phyloP scores from a whole-genome alignment of 2,329 filamentous ascomycete species.

The Ceratocystis variospora region DNA sequence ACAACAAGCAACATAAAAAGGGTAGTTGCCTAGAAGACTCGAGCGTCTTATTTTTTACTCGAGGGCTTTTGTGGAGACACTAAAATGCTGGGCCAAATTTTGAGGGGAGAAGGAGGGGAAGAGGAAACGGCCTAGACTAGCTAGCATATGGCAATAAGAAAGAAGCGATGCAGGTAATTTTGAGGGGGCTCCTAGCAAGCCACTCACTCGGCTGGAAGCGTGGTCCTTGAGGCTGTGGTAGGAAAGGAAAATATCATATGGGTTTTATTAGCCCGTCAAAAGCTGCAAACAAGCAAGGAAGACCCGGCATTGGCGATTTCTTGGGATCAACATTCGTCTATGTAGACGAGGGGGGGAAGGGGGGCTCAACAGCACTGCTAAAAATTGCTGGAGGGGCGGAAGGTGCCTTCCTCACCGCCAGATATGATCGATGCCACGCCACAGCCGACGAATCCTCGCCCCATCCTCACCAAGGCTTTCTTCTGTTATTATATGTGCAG shows the following conservation, averaged over 20 bases:
- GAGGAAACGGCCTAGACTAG: neutral
- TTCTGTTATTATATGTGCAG: neutral
- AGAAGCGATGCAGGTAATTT: neutral
- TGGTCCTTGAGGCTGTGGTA: neutral
- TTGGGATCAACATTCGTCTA: neutral
- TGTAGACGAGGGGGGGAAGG: too few species aligned
- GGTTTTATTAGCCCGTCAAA: neutral
- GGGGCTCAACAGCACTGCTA: too few species aligned
- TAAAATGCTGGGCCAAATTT: neutral
- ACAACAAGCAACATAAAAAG: neutral
- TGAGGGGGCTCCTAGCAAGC: neutral
- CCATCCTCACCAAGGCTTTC: neutral
- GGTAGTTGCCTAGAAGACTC: constrained; percentile 1
- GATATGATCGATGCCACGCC: neutral
- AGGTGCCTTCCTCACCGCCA: constrained; percentile 1
- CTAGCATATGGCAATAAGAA: neutral
- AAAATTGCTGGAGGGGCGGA: neutral
- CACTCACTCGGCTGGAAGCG: too few species aligned
- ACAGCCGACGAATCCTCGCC: neutral
- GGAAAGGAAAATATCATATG: neutral
- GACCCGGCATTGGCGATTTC: neutral
- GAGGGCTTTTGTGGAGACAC: neutral
- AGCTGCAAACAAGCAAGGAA: neutral
- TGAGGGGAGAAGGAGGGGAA: neutral
- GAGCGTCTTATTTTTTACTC: neutral